Conservation (phyloP, 2,329 filamentous ascomycete species). For the Phialophora chinensis region DNA sequence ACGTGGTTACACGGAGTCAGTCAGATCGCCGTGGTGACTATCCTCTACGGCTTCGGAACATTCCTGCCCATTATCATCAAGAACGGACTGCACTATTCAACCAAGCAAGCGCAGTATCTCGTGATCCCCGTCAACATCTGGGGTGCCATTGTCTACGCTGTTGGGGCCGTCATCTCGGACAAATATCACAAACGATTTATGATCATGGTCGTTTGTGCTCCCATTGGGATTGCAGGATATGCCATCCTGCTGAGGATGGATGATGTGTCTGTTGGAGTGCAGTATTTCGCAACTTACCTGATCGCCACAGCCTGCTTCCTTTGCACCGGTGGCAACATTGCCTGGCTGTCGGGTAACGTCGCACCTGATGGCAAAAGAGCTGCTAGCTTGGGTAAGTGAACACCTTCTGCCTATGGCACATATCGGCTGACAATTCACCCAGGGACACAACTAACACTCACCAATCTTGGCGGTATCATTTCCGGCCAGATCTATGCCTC, state of each 20-base stretch:
- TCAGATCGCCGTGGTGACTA: conserved; percentile 46
- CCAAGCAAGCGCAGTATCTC: conserved; percentile 49
- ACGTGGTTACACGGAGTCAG: conserved; percentile 43
- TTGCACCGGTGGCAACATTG: conserved; percentile 42
- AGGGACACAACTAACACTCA: conserved; percentile 33
- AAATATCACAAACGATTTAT: conserved; percentile 44
- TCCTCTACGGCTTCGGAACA: conserved; percentile 54
- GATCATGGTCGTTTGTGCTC: conserved; percentile 46
- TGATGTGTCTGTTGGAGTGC: conserved; percentile 38
- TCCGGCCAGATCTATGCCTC: conserved; percentile 36
- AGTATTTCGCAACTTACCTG: conserved; percentile 43
- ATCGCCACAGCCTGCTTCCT: conserved; percentile 44
- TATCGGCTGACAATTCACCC: background rate
- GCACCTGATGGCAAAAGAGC: conserved; percentile 43
- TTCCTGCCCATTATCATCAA: conserved; percentile 64
- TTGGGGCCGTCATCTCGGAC: conserved; percentile 43
- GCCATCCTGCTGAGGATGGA: conserved; percentile 43
- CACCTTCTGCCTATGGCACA: background rate
- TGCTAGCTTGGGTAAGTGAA: conserved; percentile 46
- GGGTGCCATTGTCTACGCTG: conserved; percentile 42
- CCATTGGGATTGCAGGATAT: conserved; percentile 45
- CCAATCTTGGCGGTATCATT: conserved; percentile 55
- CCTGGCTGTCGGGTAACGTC: conserved; percentile 44
- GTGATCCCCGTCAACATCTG: conserved; percentile 46
- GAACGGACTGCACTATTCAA: conserved; percentile 56